Evolutionary conservation across 2,329 filamentous ascomycete genomes (phyloP), one percentile per base, ranked within the genome.

Genomic region (Pseudogymnoascus sp.): DNA sequence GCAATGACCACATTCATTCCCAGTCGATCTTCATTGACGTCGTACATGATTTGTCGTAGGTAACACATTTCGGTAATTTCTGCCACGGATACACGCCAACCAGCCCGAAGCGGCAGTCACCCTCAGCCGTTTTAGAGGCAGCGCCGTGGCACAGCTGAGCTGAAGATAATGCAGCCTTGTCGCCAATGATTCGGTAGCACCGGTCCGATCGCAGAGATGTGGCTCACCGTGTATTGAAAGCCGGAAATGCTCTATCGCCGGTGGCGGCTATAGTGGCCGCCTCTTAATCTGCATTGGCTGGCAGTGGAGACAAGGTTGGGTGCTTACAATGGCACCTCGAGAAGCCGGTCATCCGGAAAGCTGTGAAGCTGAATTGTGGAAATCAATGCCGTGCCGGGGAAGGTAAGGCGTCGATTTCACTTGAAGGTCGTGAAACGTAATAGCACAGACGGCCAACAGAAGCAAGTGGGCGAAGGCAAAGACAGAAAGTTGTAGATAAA

Each of bases 1-100:
- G 43, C 43, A 50, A 50, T 50, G n/a, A 30, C 25, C 25, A 50
- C 43, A 50, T 50, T 50, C 43, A 25, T 50, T 50, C 25, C 43
- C n/a, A 30, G 7, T 30, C 6, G 4, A n/a, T 30, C 2, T 18
- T 12, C 43, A 5, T 50, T 11, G n/a, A 25, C 22, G 41, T 50
- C 25, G 25, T 28, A 50, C 22, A 11, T 50, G 43, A 30, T 30
- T 50, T 30, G 25, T 28, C 25, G 25, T 50, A 7, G 14, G n/a
- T 7, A 8, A 9, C 12, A 25, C 20, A 25, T n/a, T n/a, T 47
- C 28, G 6, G 9, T 47, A 6, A n/a, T 28, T 28, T 14, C 41
- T 28, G 41, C 14, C 22, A 47, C 41, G 12, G 41, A 47, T 28
- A 22, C 41, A n/a, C 7, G 39, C 25, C 39, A 18, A 43, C 7